These are phyloP conservation scores for Karstenula rhodostoma DNA, from an alignment of 2,329 filamentous ascomycete species.

Conservation along the genomic window DNA sequence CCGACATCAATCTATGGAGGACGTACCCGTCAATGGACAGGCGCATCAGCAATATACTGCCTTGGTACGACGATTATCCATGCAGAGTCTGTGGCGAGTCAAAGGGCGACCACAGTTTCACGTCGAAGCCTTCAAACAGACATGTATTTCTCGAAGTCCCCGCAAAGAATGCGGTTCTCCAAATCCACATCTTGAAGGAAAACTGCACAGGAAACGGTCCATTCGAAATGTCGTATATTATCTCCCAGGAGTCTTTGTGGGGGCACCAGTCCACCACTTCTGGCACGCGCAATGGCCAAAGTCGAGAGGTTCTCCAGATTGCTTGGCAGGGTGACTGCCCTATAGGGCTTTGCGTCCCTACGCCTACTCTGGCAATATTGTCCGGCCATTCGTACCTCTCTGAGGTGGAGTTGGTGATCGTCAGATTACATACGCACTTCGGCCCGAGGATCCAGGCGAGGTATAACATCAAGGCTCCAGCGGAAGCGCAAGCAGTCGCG, in stretches of 20 bases:
- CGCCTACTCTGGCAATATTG: slow-evolving; percentile 14
- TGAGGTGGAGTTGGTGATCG: slow-evolving; percentile 18
- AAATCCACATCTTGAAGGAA: slow-evolving; percentile 16
- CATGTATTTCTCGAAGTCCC: slow-evolving; percentile 20
- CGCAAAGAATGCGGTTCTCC: slow-evolving; percentile 13
- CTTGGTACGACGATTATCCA: background rate
- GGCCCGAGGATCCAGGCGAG: slow-evolving; percentile 17
- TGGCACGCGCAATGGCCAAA: background rate
- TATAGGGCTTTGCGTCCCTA: background rate
- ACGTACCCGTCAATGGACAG: slow-evolving; percentile 12
- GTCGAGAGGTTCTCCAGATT: slow-evolving; percentile 20
- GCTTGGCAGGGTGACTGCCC: background rate
- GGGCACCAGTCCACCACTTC: slow-evolving; percentile 1
- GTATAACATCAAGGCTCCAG: slow-evolving; percentile 10
- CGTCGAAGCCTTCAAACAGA: background rate
- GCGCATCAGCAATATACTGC: slow-evolving; percentile 17
- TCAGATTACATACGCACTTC: slow-evolving; percentile 17
- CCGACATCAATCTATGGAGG: slow-evolving; percentile 19
- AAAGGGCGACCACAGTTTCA: background rate
- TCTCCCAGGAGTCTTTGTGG: slow-evolving; percentile 17
- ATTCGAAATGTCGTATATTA: slow-evolving; percentile 14
- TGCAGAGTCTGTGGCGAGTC: background rate
- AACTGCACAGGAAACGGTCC: background rate
- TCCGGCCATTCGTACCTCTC: background rate
- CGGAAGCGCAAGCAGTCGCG: slow-evolving; percentile 3